phyloP scores from a whole-genome alignment of 163 green algal species.

The Trebouxiophyceae sp. region DNA sequence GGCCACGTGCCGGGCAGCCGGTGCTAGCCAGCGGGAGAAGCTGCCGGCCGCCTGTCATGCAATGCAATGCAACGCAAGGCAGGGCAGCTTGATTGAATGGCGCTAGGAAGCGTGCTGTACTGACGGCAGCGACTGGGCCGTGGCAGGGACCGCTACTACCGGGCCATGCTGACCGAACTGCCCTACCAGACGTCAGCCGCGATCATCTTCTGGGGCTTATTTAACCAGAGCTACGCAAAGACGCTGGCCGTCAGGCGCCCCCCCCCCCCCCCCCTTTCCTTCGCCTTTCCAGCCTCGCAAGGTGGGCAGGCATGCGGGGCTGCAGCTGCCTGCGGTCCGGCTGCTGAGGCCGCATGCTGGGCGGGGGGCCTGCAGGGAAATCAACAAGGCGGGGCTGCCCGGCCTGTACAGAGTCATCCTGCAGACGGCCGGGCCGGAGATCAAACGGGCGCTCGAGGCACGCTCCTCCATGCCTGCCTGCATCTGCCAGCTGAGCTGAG shows the following conservation, averaged over 20 bases:
- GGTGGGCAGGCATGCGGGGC: background rate
- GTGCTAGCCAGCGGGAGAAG: background rate
- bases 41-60: background rate
- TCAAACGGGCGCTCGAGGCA: slow-evolving; percentile 6
- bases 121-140: slow-evolving; percentile 10
- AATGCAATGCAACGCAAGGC: no score
- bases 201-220: slow-evolving; percentile 9
- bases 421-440: slow-evolving; percentile 36
- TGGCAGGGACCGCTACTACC: slow-evolving; percentile 22
- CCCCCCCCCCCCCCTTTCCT: background rate
- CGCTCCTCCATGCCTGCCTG: background rate
- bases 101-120: background rate
- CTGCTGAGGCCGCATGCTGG: background rate
- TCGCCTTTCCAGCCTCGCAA: background rate
- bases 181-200: slow-evolving; percentile 5
- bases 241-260: slow-evolving; percentile 10
- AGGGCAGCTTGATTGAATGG: slow-evolving; percentile 13
- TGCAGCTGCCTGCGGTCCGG: slow-evolving; percentile 3
- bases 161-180: slow-evolving; percentile 10
- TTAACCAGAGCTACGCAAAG: slow-evolving; percentile 6
- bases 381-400: slow-evolving; percentile 53
- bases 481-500: slow-evolving; percentile 2
- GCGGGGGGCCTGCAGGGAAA: slow-evolving; percentile 25
- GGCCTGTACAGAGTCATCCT: slow-evolving; percentile 62
- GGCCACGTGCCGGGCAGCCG: background rate